Conservation (phyloP, 2,329 filamentous ascomycete species). For the Aspergillus sp. region DNA sequence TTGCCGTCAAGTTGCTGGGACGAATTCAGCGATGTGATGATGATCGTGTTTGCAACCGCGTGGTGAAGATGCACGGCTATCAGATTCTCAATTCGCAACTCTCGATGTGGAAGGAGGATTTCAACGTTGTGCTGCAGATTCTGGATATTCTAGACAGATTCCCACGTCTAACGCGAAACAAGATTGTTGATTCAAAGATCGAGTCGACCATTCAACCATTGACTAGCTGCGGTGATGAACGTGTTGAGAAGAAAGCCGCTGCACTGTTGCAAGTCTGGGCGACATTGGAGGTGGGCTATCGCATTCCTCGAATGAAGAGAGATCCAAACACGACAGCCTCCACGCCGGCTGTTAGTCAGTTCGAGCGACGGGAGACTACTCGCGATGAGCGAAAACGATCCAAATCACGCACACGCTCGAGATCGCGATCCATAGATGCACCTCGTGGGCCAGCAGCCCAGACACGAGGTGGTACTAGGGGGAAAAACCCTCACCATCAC, state of each 20-base stretch:
- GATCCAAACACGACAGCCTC: constrained; percentile 57
- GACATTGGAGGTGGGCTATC: constrained; percentile 83
- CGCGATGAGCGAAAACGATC: constrained; percentile 48
- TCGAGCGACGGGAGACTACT: constrained; percentile 51
- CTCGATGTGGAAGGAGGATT: constrained; percentile 79
- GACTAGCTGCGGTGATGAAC: constrained; percentile 63
- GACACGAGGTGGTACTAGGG: constrained; percentile 53
- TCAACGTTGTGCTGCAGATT: constrained; percentile 83
- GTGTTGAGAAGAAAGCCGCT: constrained; percentile 67
- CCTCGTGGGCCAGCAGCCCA: constrained; percentile 39
- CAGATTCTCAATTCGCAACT: constrained; percentile 87
- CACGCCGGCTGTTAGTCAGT: constrained; percentile 58
- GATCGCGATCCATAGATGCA: constrained; percentile 42
- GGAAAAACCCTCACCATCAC: constrained; percentile 51
- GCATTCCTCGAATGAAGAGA: constrained; percentile 84
- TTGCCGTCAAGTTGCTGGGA: constrained; percentile 86
- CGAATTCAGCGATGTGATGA: constrained; percentile 85
- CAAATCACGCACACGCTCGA: constrained; percentile 45
- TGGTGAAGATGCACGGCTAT: constrained; percentile 96
- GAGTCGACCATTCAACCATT: constrained; percentile 73
- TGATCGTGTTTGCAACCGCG: constrained; percentile 78
- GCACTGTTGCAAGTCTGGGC: constrained; percentile 79
- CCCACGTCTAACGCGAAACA: constrained; percentile 89
- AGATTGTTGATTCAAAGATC: constrained; percentile 94
- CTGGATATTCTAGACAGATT: constrained; percentile 84